phyloP scores from a whole-genome alignment of 2,329 filamentous ascomycete genomes.

The Phoma herbarum region DNA sequence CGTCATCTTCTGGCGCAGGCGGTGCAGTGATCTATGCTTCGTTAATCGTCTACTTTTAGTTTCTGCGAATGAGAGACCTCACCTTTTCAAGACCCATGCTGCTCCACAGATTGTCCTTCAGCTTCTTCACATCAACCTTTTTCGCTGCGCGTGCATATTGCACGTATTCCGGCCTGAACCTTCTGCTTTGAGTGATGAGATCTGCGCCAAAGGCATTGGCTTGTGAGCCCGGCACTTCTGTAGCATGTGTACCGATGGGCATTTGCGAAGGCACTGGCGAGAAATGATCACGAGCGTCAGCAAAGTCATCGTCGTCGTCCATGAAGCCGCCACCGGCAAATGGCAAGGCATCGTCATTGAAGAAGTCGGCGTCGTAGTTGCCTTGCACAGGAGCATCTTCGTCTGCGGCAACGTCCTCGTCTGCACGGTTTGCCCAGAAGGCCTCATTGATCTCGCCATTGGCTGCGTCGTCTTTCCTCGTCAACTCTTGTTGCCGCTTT shows the following conservation, averaged over 20 bases:
- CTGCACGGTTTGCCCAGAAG: slow-evolving; percentile 78
- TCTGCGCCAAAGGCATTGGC: slow-evolving; percentile 69
- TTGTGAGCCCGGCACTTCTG: slow-evolving; percentile 62
- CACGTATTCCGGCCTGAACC: slow-evolving; percentile 70
- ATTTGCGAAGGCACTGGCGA: slow-evolving; percentile 70
- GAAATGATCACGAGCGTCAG: slow-evolving; percentile 81
- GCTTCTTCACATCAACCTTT: slow-evolving; percentile 70
- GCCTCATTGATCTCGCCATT: slow-evolving; percentile 90
- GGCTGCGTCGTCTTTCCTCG: slow-evolving; percentile 59
- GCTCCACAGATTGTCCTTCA: slow-evolving; percentile 73
- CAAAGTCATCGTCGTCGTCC: slow-evolving; percentile 75
- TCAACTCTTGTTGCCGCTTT: slow-evolving; percentile 28
- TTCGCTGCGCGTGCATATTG: slow-evolving; percentile 72
- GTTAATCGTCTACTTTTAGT: slow-evolving; percentile 17
- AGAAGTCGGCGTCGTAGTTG: slow-evolving; percentile 97
- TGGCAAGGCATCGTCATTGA: slow-evolving; percentile 84
- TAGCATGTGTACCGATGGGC: slow-evolving; percentile 35
- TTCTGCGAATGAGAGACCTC: slow-evolving; percentile 5
- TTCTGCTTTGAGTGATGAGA: slow-evolving; percentile 67
- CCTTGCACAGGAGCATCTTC: slow-evolving; percentile 71
- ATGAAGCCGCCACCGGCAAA: slow-evolving; percentile 70
- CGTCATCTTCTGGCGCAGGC: slow-evolving; percentile 22
- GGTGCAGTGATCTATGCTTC: slow-evolving; percentile 31
- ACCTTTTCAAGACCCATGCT: slow-evolving; percentile 64
- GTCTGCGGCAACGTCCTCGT: slow-evolving; percentile 45